Evolutionary conservation across 2,329 filamentous ascomycete genomes (phyloP), one percentile per base, ranked within the genome.

Genomic region (Orbilia javanica): DNA sequence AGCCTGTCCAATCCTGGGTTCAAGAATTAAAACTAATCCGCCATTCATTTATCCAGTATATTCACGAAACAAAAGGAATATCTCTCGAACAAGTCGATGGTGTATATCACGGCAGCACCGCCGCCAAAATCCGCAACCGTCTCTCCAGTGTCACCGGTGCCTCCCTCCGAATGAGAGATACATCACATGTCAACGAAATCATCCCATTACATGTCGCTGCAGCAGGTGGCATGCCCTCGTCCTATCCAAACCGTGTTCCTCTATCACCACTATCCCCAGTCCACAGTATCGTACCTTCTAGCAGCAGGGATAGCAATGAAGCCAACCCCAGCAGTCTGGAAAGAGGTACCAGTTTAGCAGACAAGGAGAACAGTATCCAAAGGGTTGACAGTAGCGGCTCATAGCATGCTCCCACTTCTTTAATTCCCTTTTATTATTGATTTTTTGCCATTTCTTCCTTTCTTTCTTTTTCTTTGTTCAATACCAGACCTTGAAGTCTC

Each of bases 61-160:
- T 93, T 44, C 90, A 90, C 76, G 90, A 92, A 86, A 92, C 90
- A 84, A 92, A 92, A 88, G 91, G 91, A 71, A 87, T 93, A 55
- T 91, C 91, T 65, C 90, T 93, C 50, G 91, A 93, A 86, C 91
- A 93, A 86, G 90, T 93, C 82, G 91, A 93, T 86, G 75, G 75
- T 5, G 64, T 79, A 31, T 79, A 79, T 22, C 75, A 79, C 39
- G 75, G 75, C 53, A 74, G 75, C 10, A 79, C 75, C 10, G 75
- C 75, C 20, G 75, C 75, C 10, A 79, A 79, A 74, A 79, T 79
- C 31, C 75, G 75, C 48, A 79, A 79, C 55, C 66, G 75, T n/a
- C 55, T 79, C 22, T 79, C 75, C 18, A 79, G 69, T 31, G 70
- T 79, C 48, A 79, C 75, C n/a, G 73, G 57, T 44, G 46, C 69